Evolutionary conservation across 345 rosid genomes (phyloP), one percentile per base, ranked within the genome.

Genomic region (Odontarrhena argentea): DNA sequence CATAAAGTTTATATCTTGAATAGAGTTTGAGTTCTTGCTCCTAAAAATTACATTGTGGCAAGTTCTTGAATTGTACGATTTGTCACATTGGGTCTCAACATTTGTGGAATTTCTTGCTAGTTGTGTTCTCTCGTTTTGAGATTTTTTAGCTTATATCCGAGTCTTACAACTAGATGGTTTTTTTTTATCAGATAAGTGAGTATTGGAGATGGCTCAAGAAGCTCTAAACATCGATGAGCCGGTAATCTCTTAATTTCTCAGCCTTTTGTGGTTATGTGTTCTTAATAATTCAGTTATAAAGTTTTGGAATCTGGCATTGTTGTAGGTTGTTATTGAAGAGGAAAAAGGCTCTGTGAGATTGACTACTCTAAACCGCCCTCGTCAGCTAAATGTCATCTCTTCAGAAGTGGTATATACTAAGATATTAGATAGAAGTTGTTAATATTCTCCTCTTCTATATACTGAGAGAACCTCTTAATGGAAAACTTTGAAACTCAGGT

Each of bases 331-430:
- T 80, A 68, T 89, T 50, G 88, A 76, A 72, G 86, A 92, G 69
- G 93, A 85, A 63, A 53, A 80, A 61, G 86, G 76, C 43, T 65
- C 42, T 57, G 88, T 82, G 37, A 77, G 90, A 68, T 6, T 86
- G 75, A 68, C 83, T 73, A 89, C 85, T 36, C 77, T 92, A 73
- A 92, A 92, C 81, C 81, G 86, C 26, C 96, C 98, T 58, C 91
- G 96, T 55, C 96, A 87, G 46, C 69, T 89, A 66, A 92, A 92
- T 81, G 88, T 86, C 71, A 92, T 92, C 56, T 87, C 98, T 38
- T 74, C 91, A 0, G 48, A 84, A 80, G 88, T 89, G 93, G 98
- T 89, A 79, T 55, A 3, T 6, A 60, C 71, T 63, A 50, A 12
- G 12, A 18, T 28, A 55, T 63, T 46, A 13, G 24, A 70, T 63